Conservation (phyloP, 2,329 filamentous ascomycete species). For the Alternaria brassicicola region DNA sequence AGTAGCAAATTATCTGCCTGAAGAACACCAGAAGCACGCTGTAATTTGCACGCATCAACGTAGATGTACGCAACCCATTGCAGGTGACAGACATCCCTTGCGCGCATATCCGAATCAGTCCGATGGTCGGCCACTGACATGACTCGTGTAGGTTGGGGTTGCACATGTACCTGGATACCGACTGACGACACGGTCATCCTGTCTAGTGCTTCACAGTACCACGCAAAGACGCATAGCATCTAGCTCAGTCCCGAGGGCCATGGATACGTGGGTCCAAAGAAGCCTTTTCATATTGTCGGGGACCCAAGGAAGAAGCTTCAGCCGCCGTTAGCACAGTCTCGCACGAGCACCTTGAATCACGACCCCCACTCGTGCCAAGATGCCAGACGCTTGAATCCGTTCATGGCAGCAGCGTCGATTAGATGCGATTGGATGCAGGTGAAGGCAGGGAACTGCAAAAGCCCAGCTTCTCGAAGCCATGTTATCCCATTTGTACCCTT, state of each 20-base stretch:
- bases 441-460: neutral
- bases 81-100: neutral
- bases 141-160: neutral
- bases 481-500: neutral
- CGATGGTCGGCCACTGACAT: neutral
- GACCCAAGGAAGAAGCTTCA: neutral
- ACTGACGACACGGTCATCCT: neutral
- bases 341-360: neutral
- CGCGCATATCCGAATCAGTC: neutral
- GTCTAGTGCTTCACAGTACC: neutral
- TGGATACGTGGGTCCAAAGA: neutral
- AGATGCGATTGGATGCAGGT: neutral
- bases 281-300: neutral
- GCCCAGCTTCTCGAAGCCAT: neutral
- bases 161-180: neutral
- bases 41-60: neutral
- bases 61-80: neutral
- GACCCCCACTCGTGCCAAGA: neutral
- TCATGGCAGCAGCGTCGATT: neutral
- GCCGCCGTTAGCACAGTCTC: conserved; percentile 1
- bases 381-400: neutral
- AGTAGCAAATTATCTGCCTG: neutral
- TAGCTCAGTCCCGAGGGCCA: neutral
- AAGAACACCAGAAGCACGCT: neutral
- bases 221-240: neutral